Conservation (phyloP, 306 rosid species). For the Prunus davidiana region DNA sequence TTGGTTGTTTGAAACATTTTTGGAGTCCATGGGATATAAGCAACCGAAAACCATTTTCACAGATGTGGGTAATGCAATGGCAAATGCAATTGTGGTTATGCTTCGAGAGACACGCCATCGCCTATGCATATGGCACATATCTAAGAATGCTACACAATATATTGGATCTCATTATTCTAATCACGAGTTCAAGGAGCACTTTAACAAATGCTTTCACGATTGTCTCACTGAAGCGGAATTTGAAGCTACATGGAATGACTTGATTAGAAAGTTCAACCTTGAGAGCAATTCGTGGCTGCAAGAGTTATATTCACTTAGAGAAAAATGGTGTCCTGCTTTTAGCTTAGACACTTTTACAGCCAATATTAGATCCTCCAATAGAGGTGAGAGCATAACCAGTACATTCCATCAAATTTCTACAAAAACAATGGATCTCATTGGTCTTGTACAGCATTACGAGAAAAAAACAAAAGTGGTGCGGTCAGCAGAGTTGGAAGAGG, state of each 20-base stretch:
- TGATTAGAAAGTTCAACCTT: conserved; percentile 11
- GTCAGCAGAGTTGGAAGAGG: conserved; percentile 14
- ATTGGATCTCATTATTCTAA: background rate
- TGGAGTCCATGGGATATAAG: conserved; percentile 9
- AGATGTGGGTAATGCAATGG: conserved; percentile 9
- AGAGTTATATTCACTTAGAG: conserved; percentile 3
- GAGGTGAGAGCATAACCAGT: conserved; percentile 7
- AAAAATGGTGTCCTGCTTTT: conserved; percentile 16
- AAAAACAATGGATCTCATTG: conserved; percentile 10
- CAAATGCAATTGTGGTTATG: background rate
- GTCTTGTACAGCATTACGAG: conserved; percentile 17
- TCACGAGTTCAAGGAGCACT: conserved; percentile 6
- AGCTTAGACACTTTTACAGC: conserved; percentile 12
- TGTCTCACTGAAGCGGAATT: conserved; percentile 5
- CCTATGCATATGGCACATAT: conserved; percentile 15
- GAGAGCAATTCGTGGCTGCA: background rate
- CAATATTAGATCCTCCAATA: background rate
- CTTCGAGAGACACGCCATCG: conserved; percentile 14
- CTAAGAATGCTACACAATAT: conserved; percentile 11
- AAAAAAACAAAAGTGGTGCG: background rate
- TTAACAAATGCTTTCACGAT: conserved; percentile 9
- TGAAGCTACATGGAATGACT: conserved; percentile 6
- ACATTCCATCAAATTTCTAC: conserved; percentile 21
- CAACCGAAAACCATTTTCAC: conserved; percentile 15
- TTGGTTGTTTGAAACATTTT: conserved; percentile 18